Evolutionary conservation across 257 asterid genomes (phyloP), one percentile per base, ranked within the genome.

Genomic region (Rehmannia glutinosa): DNA sequence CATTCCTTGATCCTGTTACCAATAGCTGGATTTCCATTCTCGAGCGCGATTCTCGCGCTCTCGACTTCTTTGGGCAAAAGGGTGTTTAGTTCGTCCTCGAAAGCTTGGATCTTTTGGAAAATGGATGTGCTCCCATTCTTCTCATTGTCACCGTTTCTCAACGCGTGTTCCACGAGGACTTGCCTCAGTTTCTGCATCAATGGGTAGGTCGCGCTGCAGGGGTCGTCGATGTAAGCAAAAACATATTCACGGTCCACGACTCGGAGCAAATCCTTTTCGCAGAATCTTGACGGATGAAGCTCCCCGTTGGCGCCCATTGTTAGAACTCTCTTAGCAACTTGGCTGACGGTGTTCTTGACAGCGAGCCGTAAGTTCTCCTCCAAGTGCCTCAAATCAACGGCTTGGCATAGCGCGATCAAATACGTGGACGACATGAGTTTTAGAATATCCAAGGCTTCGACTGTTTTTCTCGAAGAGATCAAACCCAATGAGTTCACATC

Each of bases 401-500:
- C 85, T 13, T 84, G 90, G 72, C 90, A 84, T 0, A 84, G 60
- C 1, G 83, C 90, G 8, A 79, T 50, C 2, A 84, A 35, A 66
- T 35, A 84, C 0, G 87, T 81, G 1, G 87, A 74, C 0, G 77
- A 81, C 87, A 84, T 81, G 33, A 84, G 81, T 49, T 81, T 81
- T 62, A 84, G 30, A 0, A 84, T 81, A 25, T 84, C 90, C 39
- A 81, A 39, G 1, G 90, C 90, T 58, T 84, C 90, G 0, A 61
- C 77, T 0, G 90, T 84, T 35, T 84, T 84, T 1, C 90, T 72
- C 0, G 90, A 75, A 0, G 90, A 84, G 53, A 84, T 84, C 66
- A 84, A 65, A 0, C 90, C 90, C 16, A 84, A 33, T 0, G 90
- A 84, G 57, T 84, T 84, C n/a, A 84, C 90, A 30, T 81, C 90